Conservation (phyloP, 2,329 filamentous ascomycete species). For the Curvularia spicifera region DNA sequence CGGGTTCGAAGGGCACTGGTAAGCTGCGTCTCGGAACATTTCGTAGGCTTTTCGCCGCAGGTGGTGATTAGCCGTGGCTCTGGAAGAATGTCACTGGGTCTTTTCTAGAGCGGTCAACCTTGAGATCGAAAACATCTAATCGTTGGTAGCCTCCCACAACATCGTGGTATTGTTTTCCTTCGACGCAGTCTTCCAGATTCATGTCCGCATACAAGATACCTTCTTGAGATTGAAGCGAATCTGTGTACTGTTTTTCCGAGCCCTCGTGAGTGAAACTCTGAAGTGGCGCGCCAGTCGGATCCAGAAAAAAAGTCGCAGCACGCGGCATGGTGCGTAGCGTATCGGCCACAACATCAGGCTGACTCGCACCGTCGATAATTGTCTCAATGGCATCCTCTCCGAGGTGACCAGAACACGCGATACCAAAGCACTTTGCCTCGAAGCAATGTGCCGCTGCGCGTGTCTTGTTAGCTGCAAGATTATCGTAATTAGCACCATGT, state of each 20-base stretch:
- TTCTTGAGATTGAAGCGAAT: slow-evolving; percentile 56
- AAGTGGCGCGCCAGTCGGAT: slow-evolving; percentile 56
- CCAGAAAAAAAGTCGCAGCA: slow-evolving; percentile 59
- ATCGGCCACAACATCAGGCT: slow-evolving; percentile 36
- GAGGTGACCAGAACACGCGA: slow-evolving; percentile 57
- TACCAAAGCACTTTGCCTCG: slow-evolving; percentile 64
- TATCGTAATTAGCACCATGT: slow-evolving; percentile 56
- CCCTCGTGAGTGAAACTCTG: slow-evolving; percentile 49
- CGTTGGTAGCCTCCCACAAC: slow-evolving; percentile 63
- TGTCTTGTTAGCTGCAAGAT: slow-evolving; percentile 60
- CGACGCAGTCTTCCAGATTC: slow-evolving; percentile 58
- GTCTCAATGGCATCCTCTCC: slow-evolving; percentile 50
- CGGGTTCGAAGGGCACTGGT: background rate
- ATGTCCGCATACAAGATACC: slow-evolving; percentile 61
- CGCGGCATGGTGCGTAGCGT: slow-evolving; percentile 51
- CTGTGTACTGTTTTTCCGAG: slow-evolving; percentile 29
- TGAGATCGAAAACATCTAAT: slow-evolving; percentile 61
- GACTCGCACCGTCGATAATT: slow-evolving; percentile 38
- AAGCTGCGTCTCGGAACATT: background rate
- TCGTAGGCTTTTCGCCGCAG: background rate
- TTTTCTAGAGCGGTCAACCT: slow-evolving; percentile 51
- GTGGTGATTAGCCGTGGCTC: background rate
- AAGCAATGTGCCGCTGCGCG: slow-evolving; percentile 64
- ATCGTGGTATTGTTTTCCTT: slow-evolving; percentile 65
- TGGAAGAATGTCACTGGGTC: slow-evolving; percentile 16